Evolutionary conservation across 176 grass and related monocot species (phyloP).

Genomic region (Cenchrus americanus): DNA sequence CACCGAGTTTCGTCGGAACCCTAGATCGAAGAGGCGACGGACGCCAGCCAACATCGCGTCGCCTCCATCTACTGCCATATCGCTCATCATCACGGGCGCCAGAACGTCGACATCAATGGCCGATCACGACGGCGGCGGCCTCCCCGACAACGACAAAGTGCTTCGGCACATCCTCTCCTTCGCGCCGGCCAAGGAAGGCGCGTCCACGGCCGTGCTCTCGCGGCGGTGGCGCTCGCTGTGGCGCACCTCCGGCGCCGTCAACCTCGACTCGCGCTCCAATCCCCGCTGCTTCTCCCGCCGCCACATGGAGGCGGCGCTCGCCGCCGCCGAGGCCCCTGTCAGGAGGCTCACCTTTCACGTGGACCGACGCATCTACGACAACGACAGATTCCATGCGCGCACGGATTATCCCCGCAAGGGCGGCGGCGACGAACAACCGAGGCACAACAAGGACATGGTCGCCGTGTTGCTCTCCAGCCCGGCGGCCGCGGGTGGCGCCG

Average conservation of each 20-base stretch:
- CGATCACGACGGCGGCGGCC: not conserved
- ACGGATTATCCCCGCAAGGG: too few relatives aligned
- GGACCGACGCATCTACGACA: not conserved
- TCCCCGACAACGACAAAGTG: not conserved
- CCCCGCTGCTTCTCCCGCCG: not conserved
- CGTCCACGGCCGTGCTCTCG: slow-evolving; percentile 14
- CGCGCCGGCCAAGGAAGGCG: not conserved
- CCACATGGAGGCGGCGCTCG: not conserved
- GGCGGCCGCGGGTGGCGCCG: not conserved
- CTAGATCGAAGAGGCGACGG: too few relatives aligned
- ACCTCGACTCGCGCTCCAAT: slow-evolving; percentile 3
- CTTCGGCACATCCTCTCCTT: slow-evolving; percentile 1
- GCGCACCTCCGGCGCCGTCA: slow-evolving; percentile 1
- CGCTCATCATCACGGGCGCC: too few relatives aligned
- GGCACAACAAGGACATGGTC: too few relatives aligned
- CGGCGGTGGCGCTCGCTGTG: slow-evolving; percentile 8
- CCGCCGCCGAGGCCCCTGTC: not conserved
- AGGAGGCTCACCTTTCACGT: not conserved
- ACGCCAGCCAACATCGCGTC: too few relatives aligned
- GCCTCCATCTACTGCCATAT: too few relatives aligned
- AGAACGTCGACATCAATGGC: too few relatives aligned
- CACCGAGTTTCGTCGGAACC: too few relatives aligned
- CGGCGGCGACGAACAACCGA: too few relatives aligned
- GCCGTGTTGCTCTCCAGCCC: not conserved
- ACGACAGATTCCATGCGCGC: too few relatives aligned